Base-by-base conservation (phyloP, 257 asterid species). In the Nemophila menziesii region DNA sequence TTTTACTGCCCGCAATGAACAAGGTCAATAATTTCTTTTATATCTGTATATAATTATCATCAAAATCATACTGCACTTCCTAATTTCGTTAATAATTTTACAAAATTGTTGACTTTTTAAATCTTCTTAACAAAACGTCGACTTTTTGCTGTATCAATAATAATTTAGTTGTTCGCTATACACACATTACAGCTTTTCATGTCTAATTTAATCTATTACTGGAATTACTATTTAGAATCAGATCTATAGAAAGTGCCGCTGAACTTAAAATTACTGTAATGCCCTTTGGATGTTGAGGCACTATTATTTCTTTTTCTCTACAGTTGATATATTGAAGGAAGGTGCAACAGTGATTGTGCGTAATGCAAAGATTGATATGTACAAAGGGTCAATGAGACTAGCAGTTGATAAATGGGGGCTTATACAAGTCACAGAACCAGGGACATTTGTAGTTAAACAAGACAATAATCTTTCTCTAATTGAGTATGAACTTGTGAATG, bases 341-440 rank as follows among this genome's bases (percentile, higher is more conserved):
- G 74, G 36, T 10, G 8, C 57, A 5, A 68, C 64, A 16, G 60
- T 68, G 39, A 68, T 49, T 45, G 60, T 68, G 29, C 70, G 70
- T 15, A 63, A 63, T 46, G 66, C 70, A 42, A 68, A 63, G 63
- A 68, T 68, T 5, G 74, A 68, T 33, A 58, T 68, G 67, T 68
- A 62, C 66, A 62, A 63, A 44, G 70, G 74, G 37, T 59, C 74
- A 16, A 68, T 68, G 74, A 55, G 74, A 39, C 59, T 68, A 12
- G 74, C 70, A 50, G 70, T 68, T 22, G 70, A 68, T 50, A 68
- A 63, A 58, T 68, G 74, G 74, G 74, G 74, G 21, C 70, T 69
- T 22, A 53, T 67, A 13, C 66, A 67, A 60, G 74, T 56, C 3
- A 44, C 73, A 26, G 73, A 67, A 44, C 62, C 69, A 11, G 66